A percentile compares a stretch with the other conserved stretches of the same genome.
These are phyloP conservation scores for Paraphoma sp. DNA, from an alignment of 2,329 filamentous ascomycete species.

Conservation along the genomic window DNA sequence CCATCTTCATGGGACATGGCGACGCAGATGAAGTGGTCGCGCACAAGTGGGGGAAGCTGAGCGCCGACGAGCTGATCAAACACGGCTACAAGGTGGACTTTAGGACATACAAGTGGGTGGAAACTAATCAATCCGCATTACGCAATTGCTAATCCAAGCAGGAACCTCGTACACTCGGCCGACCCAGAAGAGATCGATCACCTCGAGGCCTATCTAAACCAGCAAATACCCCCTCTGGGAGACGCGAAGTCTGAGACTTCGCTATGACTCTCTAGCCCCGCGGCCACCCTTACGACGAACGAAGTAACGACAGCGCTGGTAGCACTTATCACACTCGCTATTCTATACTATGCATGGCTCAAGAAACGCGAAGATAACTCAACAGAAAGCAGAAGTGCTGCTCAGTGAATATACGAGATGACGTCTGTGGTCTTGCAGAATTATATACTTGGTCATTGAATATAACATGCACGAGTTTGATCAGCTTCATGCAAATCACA, in stretches of 20 bases:
- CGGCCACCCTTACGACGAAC: slow-evolving; percentile 4
- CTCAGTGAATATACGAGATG: too few relatives aligned
- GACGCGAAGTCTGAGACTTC: slow-evolving; percentile 32
- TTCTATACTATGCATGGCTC: slow-evolving; percentile 37
- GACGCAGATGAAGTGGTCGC: slow-evolving; percentile 75
- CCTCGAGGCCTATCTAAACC: slow-evolving; percentile 69
- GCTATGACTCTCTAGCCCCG: slow-evolving; percentile 37
- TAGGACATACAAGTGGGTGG: slow-evolving; percentile 73
- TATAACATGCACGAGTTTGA: too few relatives aligned
- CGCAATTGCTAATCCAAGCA: slow-evolving; percentile 40
- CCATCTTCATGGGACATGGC: slow-evolving; percentile 91
- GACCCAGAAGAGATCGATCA: slow-evolving; percentile 81
- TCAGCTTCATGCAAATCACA: too few relatives aligned
- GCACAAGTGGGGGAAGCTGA: slow-evolving; percentile 71
- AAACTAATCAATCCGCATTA: too few relatives aligned
- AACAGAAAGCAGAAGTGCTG: not conserved
- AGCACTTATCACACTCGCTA: slow-evolving; percentile 26
- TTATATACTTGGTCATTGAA: too few relatives aligned
- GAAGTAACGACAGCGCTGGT: slow-evolving; percentile 30
- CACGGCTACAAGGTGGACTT: slow-evolving; percentile 77
- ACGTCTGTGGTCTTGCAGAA: too few relatives aligned
- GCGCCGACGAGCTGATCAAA: slow-evolving; percentile 70
- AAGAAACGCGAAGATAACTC: slow-evolving; percentile 16
- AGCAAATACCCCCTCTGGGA: slow-evolving; percentile 58
- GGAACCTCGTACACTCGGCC: slow-evolving; percentile 77